A percentile compares a stretch with the other conserved stretches of the same genome.
These are phyloP conservation scores for Penicillium aurantiogriseum DNA, from an alignment of 2,329 filamentous ascomycete species.

Conservation along the genomic window DNA sequence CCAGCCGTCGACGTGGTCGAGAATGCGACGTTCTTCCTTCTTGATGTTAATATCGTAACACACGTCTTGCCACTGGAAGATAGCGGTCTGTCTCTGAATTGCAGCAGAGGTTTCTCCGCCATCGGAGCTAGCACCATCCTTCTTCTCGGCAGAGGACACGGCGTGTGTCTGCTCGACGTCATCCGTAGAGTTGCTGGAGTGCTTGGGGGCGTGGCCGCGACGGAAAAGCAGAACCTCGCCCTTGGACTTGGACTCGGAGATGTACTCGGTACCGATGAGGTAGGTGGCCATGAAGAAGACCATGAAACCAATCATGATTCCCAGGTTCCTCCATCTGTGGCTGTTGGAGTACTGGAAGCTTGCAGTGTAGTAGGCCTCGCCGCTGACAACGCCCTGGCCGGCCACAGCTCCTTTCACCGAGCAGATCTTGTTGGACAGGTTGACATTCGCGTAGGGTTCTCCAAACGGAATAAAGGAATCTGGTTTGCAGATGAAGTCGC, in stretches of 20 bases:
- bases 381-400: slow-evolving; percentile 54
- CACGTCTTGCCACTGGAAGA: slow-evolving; percentile 84
- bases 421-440: slow-evolving; percentile 52
- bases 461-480: slow-evolving; percentile 45
- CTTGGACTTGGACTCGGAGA: slow-evolving; percentile 67
- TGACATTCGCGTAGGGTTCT: slow-evolving; percentile 37
- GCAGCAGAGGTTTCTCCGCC: slow-evolving; percentile 29
- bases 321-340: slow-evolving; percentile 68
- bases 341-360: slow-evolving; percentile 57
- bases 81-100: slow-evolving; percentile 67
- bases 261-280: slow-evolving; percentile 63
- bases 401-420: slow-evolving; percentile 57
- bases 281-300: slow-evolving; percentile 62
- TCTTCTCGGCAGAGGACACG: slow-evolving; percentile 34
- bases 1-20: slow-evolving; percentile 88
- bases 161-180: slow-evolving; percentile 29
- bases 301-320: slow-evolving; percentile 65
- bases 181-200: slow-evolving; percentile 16
- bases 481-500: slow-evolving; percentile 52
- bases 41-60: slow-evolving; percentile 84
- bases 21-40: slow-evolving; percentile 67
- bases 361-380: slow-evolving; percentile 57
- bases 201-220: slow-evolving; percentile 59
- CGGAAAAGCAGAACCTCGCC: slow-evolving; percentile 75
- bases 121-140: slow-evolving; percentile 27